phyloP scores from a whole-genome alignment of 768 basidiomycete species.

The Hemileccinum rubropunctum region DNA sequence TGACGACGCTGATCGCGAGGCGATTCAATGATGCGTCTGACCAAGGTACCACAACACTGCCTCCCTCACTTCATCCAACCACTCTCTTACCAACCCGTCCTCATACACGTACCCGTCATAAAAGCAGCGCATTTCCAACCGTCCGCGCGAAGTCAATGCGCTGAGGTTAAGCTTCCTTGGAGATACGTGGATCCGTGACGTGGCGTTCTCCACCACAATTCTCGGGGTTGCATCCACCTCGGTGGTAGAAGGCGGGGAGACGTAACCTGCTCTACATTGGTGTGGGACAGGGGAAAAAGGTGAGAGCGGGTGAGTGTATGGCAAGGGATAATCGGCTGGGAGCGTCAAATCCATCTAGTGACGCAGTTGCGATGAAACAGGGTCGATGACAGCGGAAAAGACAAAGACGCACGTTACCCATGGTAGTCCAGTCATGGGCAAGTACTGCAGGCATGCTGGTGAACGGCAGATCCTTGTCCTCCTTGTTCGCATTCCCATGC shows the following conservation, averaged over 20 bases:
- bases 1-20: no score
- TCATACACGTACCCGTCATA: slow-evolving; percentile 50
- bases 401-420: slow-evolving; percentile 33
- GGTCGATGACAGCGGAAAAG: not conserved
- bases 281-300: slow-evolving; percentile 18
- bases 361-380: not conserved
- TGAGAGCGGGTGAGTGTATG: slow-evolving; percentile 8
- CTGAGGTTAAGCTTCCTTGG: slow-evolving; percentile 45
- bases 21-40: not conserved
- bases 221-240: not conserved
- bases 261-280: slow-evolving; percentile 10
- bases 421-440: slow-evolving; percentile 16
- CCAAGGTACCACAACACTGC: slow-evolving; percentile 35
- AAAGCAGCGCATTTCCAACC: slow-evolving; percentile 33
- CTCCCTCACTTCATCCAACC: slow-evolving; percentile 44
- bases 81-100: slow-evolving; percentile 31
- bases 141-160: slow-evolving; percentile 32
- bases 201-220: not conserved
- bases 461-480: slow-evolving; percentile 2
- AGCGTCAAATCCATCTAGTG: slow-evolving; percentile 34
- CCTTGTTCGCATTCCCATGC: not conserved
- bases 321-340: slow-evolving; percentile 38
- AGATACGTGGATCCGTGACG: slow-evolving; percentile 36
- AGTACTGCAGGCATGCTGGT: slow-evolving; percentile 1
- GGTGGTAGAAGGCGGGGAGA: not conserved